Percentiles rank a stretch among this genome's conserved stretches.
phyloP scores from a whole-genome alignment of 2,329 filamentous ascomycete species.

The Lasiodiplodia theobromae region DNA sequence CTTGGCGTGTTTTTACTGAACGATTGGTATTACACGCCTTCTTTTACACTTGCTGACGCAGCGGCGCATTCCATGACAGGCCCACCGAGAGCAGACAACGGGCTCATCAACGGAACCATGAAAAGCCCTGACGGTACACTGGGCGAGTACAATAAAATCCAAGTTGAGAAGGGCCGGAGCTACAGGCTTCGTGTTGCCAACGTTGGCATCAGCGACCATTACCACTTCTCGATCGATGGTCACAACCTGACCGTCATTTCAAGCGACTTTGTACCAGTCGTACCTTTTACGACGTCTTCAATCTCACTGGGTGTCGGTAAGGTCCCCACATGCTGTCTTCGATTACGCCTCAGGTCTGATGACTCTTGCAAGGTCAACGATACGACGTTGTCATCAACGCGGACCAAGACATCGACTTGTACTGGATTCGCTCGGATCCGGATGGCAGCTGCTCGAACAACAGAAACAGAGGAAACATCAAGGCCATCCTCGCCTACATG shows the following conservation, averaged over 20 bases:
- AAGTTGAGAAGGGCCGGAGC: slow-evolving; percentile 51
- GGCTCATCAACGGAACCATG: slow-evolving; percentile 64
- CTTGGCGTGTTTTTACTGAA: slow-evolving; percentile 65
- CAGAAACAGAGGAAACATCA: slow-evolving; percentile 43
- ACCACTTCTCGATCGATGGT: slow-evolving; percentile 49
- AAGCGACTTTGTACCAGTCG: slow-evolving; percentile 45
- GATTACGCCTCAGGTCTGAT: slow-evolving; percentile 1
- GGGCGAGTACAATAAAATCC: slow-evolving; percentile 44
- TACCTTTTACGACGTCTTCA: slow-evolving; percentile 43
- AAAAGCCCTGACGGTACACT: slow-evolving; percentile 49
- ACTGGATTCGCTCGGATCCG: slow-evolving; percentile 50
- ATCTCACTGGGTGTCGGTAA: slow-evolving; percentile 33
- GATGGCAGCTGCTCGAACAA: slow-evolving; percentile 30
- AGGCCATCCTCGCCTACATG: slow-evolving; percentile 53
- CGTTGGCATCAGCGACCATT: slow-evolving; percentile 46
- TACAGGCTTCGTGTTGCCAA: slow-evolving; percentile 56
- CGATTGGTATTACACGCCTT: slow-evolving; percentile 66
- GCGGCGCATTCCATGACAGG: slow-evolving; percentile 8
- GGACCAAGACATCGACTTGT: slow-evolving; percentile 53
- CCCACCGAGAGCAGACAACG: slow-evolving; percentile 51
- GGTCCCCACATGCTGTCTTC: background rate
- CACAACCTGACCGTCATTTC: slow-evolving; percentile 48
- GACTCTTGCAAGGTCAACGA: slow-evolving; percentile 42
- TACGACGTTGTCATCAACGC: slow-evolving; percentile 57
- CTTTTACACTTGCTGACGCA: background rate